Evolutionary conservation across 345 rosid species (phyloP).

Genomic region (Pistacia integerrima): DNA sequence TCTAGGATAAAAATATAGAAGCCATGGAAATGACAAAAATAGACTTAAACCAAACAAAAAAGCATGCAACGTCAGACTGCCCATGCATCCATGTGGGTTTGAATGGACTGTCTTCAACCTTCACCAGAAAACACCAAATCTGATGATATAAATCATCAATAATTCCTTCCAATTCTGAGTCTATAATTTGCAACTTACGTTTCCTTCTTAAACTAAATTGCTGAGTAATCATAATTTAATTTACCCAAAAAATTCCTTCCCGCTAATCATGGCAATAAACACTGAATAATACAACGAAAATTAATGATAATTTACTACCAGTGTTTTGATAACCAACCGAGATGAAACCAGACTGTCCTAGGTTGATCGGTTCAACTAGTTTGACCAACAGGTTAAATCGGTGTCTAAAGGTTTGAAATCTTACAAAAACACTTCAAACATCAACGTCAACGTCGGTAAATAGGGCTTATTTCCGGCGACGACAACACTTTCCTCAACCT

Average conservation of each 20-base stretch:
- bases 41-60: conserved; percentile 5
- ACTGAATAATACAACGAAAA: no score
- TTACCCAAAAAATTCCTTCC: conserved; percentile 2
- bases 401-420: no score
- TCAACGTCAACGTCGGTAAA: no score
- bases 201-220: conserved; percentile 7
- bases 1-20: not conserved
- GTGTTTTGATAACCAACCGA: no score
- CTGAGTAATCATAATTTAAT: not conserved
- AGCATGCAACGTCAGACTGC: conserved; percentile 6
- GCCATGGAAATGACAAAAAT: not conserved
- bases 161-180: not conserved
- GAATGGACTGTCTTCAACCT: conserved; percentile 23
- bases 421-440: no score
- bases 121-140: conserved; percentile 26
- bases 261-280: not conserved
- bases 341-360: no score
- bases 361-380: no score
- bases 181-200: conserved; percentile 1
- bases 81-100: conserved; percentile 27
- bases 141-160: not conserved
- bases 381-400: no score
- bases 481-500: no score
- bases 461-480: no score
- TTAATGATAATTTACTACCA: no score